Evolutionary conservation across 1,284 basidiomycete genomes (phyloP).

Genomic region (Acaromyces ingoldii): DNA sequence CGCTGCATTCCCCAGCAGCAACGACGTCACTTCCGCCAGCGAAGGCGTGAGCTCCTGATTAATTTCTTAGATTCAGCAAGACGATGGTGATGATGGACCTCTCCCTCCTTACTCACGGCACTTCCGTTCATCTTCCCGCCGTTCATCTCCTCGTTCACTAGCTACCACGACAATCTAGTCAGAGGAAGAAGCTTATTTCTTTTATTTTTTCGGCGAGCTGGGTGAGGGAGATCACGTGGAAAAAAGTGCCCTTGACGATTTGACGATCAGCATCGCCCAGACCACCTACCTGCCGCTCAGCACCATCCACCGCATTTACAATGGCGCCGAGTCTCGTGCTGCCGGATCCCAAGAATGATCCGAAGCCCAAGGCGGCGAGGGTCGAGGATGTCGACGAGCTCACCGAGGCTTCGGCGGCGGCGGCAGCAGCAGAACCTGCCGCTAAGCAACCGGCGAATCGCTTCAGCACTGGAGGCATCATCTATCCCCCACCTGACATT

Average conservation of each 20-base stretch:
- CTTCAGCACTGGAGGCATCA: constrained; percentile 44
- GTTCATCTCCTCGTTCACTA: too few relatives aligned
- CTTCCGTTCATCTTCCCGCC: too few relatives aligned
- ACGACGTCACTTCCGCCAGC: constrained; percentile 35
- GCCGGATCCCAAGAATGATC: constrained; percentile 29
- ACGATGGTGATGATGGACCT: too few relatives aligned
- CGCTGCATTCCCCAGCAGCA: constrained; percentile 19
- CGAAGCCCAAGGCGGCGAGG: constrained; percentile 7
- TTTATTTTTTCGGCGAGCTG: too few relatives aligned
- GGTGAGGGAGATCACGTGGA: too few relatives aligned
- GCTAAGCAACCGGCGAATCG: not conserved
- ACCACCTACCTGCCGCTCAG: too few relatives aligned
- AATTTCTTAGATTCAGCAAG: not conserved
- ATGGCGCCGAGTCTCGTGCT: constrained; percentile 26
- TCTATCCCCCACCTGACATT: constrained; percentile 53
- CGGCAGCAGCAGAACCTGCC: constrained; percentile 5
- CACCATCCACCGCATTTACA: too few relatives aligned
- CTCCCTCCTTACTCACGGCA: too few relatives aligned
- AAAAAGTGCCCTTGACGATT: too few relatives aligned
- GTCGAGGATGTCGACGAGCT: constrained; percentile 27
- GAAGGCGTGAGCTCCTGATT: constrained; percentile 19
- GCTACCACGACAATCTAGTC: too few relatives aligned
- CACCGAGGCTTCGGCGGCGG: constrained; percentile 16
- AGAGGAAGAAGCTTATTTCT: too few relatives aligned
- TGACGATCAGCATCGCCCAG: too few relatives aligned